A percentile compares a stretch with the other conserved stretches of the same genome.
These are phyloP conservation scores for Phoenix roebelenii DNA, from an alignment of 176 grass and related monocot species.

Conservation along the genomic window DNA sequence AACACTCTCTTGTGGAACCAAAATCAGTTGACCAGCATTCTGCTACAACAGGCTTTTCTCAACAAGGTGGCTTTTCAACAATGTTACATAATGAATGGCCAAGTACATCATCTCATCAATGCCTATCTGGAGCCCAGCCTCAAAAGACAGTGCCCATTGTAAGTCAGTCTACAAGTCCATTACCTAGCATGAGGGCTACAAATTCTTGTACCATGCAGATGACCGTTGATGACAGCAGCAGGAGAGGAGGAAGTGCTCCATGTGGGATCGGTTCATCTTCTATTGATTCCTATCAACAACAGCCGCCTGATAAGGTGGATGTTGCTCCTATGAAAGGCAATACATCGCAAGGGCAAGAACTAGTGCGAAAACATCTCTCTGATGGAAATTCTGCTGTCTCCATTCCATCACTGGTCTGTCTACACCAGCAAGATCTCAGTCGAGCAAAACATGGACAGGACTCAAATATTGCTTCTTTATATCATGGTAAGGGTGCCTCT, in stretches of 20 bases:
- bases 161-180: conserved; percentile 79
- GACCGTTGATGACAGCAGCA: conserved; percentile 46
- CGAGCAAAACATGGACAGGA: conserved; percentile 36
- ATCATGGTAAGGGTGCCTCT: conserved; percentile 38
- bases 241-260: conserved; percentile 25
- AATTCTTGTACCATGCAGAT: conserved; percentile 47
- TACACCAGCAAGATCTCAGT: conserved; percentile 43
- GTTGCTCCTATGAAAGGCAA: conserved; percentile 22
- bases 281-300: conserved; percentile 33
- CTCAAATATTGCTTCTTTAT: conserved; percentile 20
- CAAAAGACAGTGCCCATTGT: conserved; percentile 67
- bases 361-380: conserved; percentile 30
- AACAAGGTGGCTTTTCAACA: conserved; percentile 46
- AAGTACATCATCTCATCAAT: conserved; percentile 57
- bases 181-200: conserved; percentile 30
- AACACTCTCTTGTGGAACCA: conserved; percentile 35
- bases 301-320: conserved; percentile 34
- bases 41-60: conserved; percentile 26
- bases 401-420: conserved; percentile 40
- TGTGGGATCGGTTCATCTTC: conserved; percentile 55
- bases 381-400: conserved; percentile 32
- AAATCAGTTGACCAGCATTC: conserved; percentile 26
- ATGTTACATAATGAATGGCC: conserved; percentile 86
- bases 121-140: conserved; percentile 37
- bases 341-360: conserved; percentile 36